These are phyloP conservation scores for Leishmania amazonensis DNA, from an alignment of 208 protist genomes.

Conservation along the genomic window DNA sequence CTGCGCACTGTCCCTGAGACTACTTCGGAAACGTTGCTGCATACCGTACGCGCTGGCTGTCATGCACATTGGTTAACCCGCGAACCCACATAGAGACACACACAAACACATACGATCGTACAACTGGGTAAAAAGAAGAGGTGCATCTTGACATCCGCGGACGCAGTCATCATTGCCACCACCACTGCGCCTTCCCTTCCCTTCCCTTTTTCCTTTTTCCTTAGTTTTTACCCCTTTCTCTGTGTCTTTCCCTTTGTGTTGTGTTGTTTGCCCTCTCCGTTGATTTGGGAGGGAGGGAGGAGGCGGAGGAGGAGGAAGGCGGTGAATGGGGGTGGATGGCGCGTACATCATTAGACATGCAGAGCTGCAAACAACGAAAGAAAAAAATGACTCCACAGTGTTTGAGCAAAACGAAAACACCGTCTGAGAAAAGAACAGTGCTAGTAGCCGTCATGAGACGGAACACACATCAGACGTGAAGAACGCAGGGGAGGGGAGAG, in stretches of 20 bases:
- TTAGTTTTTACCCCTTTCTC: neutral
- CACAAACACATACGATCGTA: neutral
- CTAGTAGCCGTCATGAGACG: neutral
- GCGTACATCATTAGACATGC: neutral
- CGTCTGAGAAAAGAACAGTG: too few species aligned
- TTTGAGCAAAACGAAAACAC: too few species aligned
- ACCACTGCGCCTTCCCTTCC: neutral
- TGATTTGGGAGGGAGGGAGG: neutral
- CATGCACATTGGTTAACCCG: neutral
- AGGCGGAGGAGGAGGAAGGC: neutral
- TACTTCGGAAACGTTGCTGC: neutral
- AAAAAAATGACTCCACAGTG: neutral
- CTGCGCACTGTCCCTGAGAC: neutral
- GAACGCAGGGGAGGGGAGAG: neutral
- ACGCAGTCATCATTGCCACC: neutral
- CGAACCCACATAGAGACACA: neutral
- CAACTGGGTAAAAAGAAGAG: neutral
- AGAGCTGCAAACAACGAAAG: neutral
- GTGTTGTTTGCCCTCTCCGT: neutral
- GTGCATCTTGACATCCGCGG: neutral
- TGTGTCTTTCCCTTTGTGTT: neutral
- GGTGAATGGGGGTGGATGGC: neutral
- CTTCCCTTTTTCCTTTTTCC: constrained; percentile 2
- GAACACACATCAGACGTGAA: neutral
- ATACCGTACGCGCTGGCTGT: neutral